These are phyloP conservation scores for Mortierella sp. DNA, from an alignment of 371 early-diverging fungal genomes.

Conservation along the genomic window DNA sequence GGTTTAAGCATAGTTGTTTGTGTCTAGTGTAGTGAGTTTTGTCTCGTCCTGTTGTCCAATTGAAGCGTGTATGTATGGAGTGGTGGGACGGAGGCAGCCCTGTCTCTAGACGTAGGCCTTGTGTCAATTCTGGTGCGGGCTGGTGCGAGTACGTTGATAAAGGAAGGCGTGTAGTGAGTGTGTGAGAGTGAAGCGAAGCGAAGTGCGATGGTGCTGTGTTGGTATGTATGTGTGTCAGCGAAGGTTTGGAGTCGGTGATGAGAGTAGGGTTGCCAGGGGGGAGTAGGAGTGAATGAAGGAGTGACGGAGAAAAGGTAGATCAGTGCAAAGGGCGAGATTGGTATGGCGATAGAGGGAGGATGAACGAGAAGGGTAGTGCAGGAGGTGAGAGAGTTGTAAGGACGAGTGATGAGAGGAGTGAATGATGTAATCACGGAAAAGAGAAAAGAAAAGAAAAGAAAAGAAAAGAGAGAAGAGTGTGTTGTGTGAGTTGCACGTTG, in stretches of 20 bases:
- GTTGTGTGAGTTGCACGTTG: neutral
- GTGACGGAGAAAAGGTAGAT: neutral
- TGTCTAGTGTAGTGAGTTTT: neutral
- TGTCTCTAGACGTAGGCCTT: slow-evolving; percentile 12
- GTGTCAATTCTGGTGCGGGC: slow-evolving; percentile 12
- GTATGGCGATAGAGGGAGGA: neutral
- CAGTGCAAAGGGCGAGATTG: neutral
- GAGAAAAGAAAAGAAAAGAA: neutral
- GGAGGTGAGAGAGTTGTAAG: neutral
- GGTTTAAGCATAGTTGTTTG: slow-evolving; percentile 29
- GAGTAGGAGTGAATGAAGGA: neutral
- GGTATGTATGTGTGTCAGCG: neutral
- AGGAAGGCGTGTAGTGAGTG: neutral
- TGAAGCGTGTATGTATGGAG: neutral
- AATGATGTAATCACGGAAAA: neutral
- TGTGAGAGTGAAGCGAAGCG: neutral
- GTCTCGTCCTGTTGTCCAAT: slow-evolving; percentile 3
- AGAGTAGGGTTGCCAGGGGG: neutral
- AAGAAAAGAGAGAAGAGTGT: neutral
- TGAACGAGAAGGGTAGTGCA: neutral
- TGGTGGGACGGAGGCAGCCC: slow-evolving; percentile 1
- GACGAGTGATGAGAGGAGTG: neutral
- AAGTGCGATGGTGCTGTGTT: neutral
- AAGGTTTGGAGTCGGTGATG: neutral
- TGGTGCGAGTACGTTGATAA: neutral